Evolutionary conservation across 805 yeast genomes (phyloP), one percentile per base, ranked within the genome.

Genomic region (Teunomyces atbi): DNA sequence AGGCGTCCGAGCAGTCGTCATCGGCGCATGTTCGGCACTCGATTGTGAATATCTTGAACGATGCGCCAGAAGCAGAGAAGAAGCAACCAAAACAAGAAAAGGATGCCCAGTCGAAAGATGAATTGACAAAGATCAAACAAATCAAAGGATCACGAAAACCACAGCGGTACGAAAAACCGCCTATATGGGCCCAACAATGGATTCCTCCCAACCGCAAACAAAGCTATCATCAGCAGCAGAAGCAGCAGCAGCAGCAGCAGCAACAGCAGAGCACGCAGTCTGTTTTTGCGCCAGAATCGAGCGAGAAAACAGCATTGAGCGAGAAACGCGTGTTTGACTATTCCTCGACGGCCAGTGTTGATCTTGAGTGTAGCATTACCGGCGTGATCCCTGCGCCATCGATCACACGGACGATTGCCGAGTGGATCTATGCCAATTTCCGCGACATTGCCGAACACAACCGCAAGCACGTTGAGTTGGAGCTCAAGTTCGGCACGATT

Each of bases 391-490:
- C 94, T 1, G 79, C 87, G 41, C 89, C 89, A 58, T 92, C 89
- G 56, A 72, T 88, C 48, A 86, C 91, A 5, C 80, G 91, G 58
- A 81, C 87, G 28, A 81, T 91, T 5, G 86, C 94, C 18, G 89
- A 85, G 55, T 91, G 97, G 97, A 76, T 91, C 6, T 90, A 86
- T 73, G 90, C 95, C 15, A 84, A 87, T 51, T 73, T 89, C 40
- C 75, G 76, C 38, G 87, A 87, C 28, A 76, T 88, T 33, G 78
- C 81, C 33, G 69, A 68, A 18, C 79, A 78, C 34, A 77, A 74
- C 56, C 73, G 83, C 18, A 78, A 71, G 56, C 56, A 59, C 50
- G 73, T 86, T 23, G 95, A 87, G 68, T 65, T 87, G 55, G 95
- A 87, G 65, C 70, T 85, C 58, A 86, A 86, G 59, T 78, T 84